Evolutionary conservation across 169 alveolate species (phyloP).

Genomic region (Plasmodium sp.): DNA sequence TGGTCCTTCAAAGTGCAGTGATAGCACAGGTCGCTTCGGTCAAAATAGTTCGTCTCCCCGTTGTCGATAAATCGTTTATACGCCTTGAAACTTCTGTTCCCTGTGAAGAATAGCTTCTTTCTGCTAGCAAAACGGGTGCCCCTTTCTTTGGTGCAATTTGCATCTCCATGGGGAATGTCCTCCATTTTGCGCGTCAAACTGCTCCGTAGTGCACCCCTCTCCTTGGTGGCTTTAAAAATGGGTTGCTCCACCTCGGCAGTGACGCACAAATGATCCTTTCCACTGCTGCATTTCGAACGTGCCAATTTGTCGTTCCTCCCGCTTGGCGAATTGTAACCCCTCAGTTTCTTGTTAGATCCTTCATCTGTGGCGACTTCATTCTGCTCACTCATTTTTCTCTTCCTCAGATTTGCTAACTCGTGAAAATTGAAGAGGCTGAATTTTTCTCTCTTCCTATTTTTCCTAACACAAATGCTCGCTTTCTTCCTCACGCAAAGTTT

Average conservation of each 20-base stretch:
- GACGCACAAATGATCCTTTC: neutral
- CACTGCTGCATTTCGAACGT: neutral
- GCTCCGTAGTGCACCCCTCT: neutral
- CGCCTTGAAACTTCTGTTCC: neutral
- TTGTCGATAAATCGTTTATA: conserved; percentile 17
- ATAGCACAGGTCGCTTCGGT: conserved; percentile 24
- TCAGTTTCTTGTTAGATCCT: neutral
- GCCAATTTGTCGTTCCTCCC: neutral
- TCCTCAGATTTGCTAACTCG: neutral
- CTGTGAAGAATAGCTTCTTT: neutral
- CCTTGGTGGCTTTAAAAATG: neutral
- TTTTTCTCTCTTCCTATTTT: neutral
- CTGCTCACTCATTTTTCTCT: neutral
- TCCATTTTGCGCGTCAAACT: neutral
- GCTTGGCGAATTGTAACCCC: neutral
- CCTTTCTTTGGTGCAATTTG: neutral
- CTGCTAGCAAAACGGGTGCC: neutral
- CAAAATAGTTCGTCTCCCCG: neutral
- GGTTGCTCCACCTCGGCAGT: neutral
- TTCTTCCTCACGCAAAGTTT: conserved; percentile 3
- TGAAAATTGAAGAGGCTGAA: conserved; percentile 23
- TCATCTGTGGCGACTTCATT: neutral
- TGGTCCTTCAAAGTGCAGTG: conserved; percentile 27
- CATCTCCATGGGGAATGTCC: neutral
- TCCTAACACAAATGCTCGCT: neutral